Evolutionary conservation across 805 yeast species (phyloP).

Genomic region (Kluyveromyces aestuarii): DNA sequence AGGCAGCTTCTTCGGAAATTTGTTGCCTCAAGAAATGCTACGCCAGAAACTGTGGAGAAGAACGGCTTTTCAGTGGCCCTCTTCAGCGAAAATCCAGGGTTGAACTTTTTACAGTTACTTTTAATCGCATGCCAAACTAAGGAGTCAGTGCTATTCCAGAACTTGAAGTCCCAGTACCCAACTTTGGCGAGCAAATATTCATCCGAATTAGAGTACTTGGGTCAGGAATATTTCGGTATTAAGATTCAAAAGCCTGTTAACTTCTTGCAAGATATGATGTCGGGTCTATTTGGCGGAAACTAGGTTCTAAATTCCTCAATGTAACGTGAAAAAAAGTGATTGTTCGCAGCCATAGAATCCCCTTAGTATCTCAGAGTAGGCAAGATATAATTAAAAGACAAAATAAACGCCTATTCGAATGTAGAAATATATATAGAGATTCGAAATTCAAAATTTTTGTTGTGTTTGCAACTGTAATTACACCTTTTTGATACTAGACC

Average conservation of each 20-base stretch:
- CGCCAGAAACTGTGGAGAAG: constrained; percentile 21
- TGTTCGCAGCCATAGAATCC: no score
- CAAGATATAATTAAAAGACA: neutral
- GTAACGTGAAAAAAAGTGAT: no score
- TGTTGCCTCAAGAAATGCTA: constrained; percentile 12
- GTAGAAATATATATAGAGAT: neutral
- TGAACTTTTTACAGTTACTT: constrained; percentile 65
- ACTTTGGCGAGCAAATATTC: constrained; percentile 16
- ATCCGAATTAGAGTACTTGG: constrained; percentile 46
- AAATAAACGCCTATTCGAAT: neutral
- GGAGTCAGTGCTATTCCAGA: constrained; percentile 43
- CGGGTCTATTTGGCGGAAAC: constrained; percentile 46
- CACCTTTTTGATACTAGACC: constrained; percentile 37
- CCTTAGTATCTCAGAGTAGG: no score
- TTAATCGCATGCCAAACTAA: constrained; percentile 48
- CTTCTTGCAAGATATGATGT: constrained; percentile 67
- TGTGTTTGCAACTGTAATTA: neutral
- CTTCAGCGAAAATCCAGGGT: constrained; percentile 35
- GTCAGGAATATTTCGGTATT: constrained; percentile 54
- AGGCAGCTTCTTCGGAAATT: constrained; percentile 30
- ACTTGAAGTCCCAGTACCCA: constrained; percentile 44
- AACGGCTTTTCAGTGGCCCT: constrained; percentile 27
- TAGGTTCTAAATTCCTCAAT: neutral
- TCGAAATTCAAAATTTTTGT: constrained; percentile 4
- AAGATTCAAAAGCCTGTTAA: constrained; percentile 43